Base-by-base conservation (phyloP, 2,329 filamentous ascomycete genomes). In the Dactylonectria macrodidyma region DNA sequence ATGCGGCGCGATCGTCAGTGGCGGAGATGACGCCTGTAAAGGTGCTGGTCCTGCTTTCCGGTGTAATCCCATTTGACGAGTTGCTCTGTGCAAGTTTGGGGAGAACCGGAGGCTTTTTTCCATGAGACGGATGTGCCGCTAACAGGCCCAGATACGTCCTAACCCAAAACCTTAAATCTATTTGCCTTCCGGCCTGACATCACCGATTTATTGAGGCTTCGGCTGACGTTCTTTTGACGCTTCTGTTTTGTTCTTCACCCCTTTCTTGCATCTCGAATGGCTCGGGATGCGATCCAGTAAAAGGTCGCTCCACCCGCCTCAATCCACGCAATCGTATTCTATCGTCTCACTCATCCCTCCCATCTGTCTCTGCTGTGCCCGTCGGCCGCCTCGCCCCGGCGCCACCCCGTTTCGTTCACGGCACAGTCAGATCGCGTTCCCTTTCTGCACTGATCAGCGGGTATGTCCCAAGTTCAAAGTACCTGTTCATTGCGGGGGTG, bases 1-100 rank as follows among this genome's bases (percentile, higher is more conserved):
- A 57, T 47, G 52, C 22, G 46, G 62, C 62, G 48, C 62, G 62
- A 65, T 59, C 55, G 62, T 48, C 62, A 38, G 47, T 59, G 62
- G 48, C 47, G 51, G 46, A 47, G 16, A 30, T 65, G 55, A 65
- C 55, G 62, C 44, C 60, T 63, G 10, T 36, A 22, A 30, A 30
- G 19, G 19, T 19, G 19, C 19, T 19, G 19, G 19, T 19, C 19
- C 19, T 19, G 19, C 19, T 19, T 19, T 19, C 19, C 19, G 19
- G 19, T 19, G 19, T 19, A 19, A 19, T 19, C 19, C 19, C 4
- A 34, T 52, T n/a, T 52, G 26, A 30, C 16, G 24, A 12, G 16
- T 51, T 19, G 19, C 7, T 30, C 26, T 30, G 4, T 30, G 26
- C 26, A 30, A 30, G 26, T 14, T 44, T 44, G 4, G 38, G 38